Percentiles rank a stretch among this genome's conserved stretches.
Evolutionary conservation across 2,329 filamentous ascomycete genomes (phyloP).

Genomic region (Venturia nashicola): DNA sequence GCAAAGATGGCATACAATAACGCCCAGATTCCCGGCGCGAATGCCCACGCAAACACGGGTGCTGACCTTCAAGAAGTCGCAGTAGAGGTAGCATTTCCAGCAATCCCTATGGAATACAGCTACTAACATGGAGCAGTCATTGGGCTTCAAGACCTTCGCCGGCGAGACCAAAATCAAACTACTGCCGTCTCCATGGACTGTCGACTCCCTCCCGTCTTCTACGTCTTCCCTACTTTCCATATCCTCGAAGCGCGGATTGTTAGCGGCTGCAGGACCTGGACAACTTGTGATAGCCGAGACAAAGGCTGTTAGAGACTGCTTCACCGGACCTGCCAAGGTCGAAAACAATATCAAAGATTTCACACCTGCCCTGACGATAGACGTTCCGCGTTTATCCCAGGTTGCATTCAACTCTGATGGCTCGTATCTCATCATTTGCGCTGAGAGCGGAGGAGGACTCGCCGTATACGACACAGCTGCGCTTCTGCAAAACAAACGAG

Average conservation of each 20-base stretch:
- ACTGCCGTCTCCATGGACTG: conserved; percentile 66
- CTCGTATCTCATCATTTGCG: conserved; percentile 68
- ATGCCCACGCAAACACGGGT: conserved; percentile 14
- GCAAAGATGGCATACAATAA: conserved; percentile 49
- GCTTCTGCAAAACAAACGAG: conserved; percentile 52
- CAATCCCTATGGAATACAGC: background rate
- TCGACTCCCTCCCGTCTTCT: conserved; percentile 54
- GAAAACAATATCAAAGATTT: conserved; percentile 59
- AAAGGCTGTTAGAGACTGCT: conserved; percentile 63
- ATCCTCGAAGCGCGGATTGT: conserved; percentile 64
- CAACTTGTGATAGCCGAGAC: conserved; percentile 65
- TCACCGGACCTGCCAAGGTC: conserved; percentile 42
- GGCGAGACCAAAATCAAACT: conserved; percentile 73
- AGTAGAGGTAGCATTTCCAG: background rate
- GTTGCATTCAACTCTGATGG: conserved; percentile 87
- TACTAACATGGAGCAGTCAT: conserved; percentile 30
- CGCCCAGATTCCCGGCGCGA: conserved; percentile 27
- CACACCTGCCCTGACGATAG: conserved; percentile 59
- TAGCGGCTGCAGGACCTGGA: conserved; percentile 80
- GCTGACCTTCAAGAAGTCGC: conserved; percentile 5
- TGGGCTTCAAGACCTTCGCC: conserved; percentile 71
- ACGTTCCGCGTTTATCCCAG: conserved; percentile 71
- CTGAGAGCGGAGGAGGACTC: conserved; percentile 68
- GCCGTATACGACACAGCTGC: conserved; percentile 68
- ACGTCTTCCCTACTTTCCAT: conserved; percentile 76